These are phyloP conservation scores for Lotmaria passim DNA, from an alignment of 208 protist genomes.

Conservation along the genomic window DNA sequence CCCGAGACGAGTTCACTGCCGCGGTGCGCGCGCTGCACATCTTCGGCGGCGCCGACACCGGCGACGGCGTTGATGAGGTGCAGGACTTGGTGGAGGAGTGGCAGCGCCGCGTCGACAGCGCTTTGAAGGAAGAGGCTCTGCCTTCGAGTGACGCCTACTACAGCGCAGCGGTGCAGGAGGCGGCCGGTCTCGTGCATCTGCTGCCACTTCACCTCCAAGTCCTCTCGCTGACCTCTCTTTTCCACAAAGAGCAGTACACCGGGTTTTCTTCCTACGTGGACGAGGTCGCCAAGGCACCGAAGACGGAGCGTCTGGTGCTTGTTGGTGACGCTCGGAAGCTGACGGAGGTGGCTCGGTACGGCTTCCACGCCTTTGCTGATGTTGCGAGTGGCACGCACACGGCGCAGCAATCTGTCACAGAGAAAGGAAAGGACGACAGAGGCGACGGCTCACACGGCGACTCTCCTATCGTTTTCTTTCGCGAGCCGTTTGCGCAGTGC, in stretches of 20 bases:
- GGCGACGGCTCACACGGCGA: background rate
- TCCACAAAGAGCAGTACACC: constrained; percentile 63
- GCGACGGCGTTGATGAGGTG: constrained; percentile 28
- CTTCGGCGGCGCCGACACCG: constrained; percentile 31
- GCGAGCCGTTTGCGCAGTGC: constrained; percentile 60
- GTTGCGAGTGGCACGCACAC: background rate
- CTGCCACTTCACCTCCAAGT: constrained; percentile 65
- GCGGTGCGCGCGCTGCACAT: constrained; percentile 29
- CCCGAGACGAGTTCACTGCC: constrained; percentile 36
- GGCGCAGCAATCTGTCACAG: background rate
- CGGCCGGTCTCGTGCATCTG: constrained; percentile 45
- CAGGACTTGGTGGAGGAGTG: constrained; percentile 56
- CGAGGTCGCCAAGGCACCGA: constrained; percentile 36
- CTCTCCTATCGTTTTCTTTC: constrained; percentile 49
- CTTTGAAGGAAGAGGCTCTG: constrained; percentile 53
- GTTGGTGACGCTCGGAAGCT: constrained; percentile 55
- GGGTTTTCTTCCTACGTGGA: constrained; percentile 46
- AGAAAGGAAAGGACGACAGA: background rate
- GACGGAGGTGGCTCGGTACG: constrained; percentile 40
- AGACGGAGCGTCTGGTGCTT: constrained; percentile 62
- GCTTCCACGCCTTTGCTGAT: constrained; percentile 21
- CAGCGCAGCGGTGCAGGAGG: constrained; percentile 53
- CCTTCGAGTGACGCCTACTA: constrained; percentile 49
- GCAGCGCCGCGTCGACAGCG: constrained; percentile 42
- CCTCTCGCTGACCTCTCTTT: constrained; percentile 41